Conservation (phyloP, 2,329 filamentous ascomycete genomes). For the Penicillium sp. region DNA sequence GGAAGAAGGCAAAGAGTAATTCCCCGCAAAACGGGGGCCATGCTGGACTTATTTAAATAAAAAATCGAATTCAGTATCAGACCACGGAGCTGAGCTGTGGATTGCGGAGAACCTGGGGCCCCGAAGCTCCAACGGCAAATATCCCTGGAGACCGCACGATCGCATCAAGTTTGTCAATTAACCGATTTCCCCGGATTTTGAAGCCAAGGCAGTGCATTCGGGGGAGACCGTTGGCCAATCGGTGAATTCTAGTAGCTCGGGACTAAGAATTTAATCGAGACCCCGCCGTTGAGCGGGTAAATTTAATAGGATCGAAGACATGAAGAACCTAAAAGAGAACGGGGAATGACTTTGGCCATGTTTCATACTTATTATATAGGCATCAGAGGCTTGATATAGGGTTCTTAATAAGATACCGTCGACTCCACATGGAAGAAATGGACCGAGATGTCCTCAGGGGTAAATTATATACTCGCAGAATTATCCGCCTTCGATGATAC, state of each 20-base stretch:
- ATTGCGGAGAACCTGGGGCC: constrained; percentile 7
- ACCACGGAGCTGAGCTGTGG: not conserved
- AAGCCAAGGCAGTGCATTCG: not conserved
- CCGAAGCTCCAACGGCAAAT: not conserved
- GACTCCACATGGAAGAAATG: not conserved
- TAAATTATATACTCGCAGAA: not conserved
- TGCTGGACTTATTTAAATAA: constrained; percentile 1
- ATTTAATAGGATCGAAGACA: not conserved
- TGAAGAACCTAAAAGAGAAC: not conserved
- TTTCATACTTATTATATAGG: not conserved
- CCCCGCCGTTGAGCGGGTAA: not conserved
- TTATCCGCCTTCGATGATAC: not conserved
- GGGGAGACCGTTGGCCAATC: not conserved
- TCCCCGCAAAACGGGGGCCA: constrained; percentile 5
- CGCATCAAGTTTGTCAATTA: not conserved
- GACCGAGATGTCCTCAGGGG: not conserved
- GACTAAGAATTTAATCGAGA: not conserved
- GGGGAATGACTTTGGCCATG: not conserved
- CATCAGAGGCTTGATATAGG: not conserved
- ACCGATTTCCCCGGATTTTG: constrained; percentile 11
- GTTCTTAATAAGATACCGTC: not conserved
- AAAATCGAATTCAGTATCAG: not conserved
- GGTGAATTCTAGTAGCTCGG: not conserved
- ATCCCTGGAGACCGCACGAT: not conserved
- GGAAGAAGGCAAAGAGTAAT: not conserved